Percentiles rank a stretch among this genome's conserved stretches.
phyloP scores from a whole-genome alignment of 2,329 filamentous ascomycete genomes.

The Paecilomyces variotii region DNA sequence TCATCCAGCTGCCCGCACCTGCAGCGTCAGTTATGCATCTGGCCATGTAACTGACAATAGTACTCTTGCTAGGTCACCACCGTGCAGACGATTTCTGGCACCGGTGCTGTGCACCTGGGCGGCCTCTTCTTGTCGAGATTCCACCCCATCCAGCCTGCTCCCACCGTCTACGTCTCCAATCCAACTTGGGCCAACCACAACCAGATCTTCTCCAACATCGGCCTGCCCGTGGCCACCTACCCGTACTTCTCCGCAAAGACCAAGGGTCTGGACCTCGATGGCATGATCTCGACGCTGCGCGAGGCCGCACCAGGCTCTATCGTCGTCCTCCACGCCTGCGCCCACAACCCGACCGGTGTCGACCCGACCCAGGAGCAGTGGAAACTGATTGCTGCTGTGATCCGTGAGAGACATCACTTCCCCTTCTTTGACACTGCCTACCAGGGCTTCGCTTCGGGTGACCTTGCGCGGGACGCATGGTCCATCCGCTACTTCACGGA shows the following conservation, averaged over 20 bases:
- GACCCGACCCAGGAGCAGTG: conserved; percentile 92
- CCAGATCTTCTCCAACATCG: conserved; percentile 93
- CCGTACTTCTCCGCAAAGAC: conserved; percentile 89
- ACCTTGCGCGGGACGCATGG: conserved; percentile 75
- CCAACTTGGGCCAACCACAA: conserved; percentile 99
- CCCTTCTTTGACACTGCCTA: conserved; percentile 98
- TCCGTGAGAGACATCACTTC: conserved; percentile 75
- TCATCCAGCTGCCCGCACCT: not conserved
- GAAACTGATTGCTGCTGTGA: conserved; percentile 74
- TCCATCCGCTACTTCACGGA: conserved; percentile 93
- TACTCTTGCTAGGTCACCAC: conserved; percentile 50
- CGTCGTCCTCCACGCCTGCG: conserved; percentile 88
- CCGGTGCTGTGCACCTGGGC: conserved; percentile 87
- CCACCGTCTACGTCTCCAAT: conserved; percentile 80
- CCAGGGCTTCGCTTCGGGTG: conserved; percentile 93
- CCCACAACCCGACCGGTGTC: conserved; percentile 96
- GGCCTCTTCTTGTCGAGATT: conserved; percentile 91
- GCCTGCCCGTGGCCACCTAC: conserved; percentile 69
- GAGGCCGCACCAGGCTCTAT: conserved; percentile 71
- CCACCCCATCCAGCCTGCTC: conserved; percentile 57
- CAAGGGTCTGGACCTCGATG: conserved; percentile 84
- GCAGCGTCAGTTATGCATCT: not conserved
- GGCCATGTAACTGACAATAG: not conserved
- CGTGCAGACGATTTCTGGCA: conserved; percentile 93
- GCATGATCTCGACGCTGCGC: conserved; percentile 67